phyloP scores from a whole-genome alignment of 306 rosid genomes.

The Glycine tomentella region DNA sequence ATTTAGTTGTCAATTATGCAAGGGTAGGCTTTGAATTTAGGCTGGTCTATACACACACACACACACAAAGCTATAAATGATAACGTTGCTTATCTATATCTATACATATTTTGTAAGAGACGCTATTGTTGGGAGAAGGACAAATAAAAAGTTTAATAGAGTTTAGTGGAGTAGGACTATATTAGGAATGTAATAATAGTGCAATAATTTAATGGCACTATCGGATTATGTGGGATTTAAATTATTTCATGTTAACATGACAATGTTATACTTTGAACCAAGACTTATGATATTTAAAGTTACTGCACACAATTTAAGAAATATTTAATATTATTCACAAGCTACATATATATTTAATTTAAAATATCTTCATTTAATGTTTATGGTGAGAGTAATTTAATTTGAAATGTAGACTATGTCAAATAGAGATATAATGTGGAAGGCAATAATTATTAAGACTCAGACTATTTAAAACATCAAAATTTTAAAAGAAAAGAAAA shows the following conservation, averaged over 20 bases:
- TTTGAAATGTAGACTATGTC: too few relatives aligned
- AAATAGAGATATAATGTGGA: too few relatives aligned
- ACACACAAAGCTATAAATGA: background rate
- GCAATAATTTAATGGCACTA: constrained; percentile 28
- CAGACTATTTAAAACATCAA: too few relatives aligned
- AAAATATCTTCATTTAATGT: too few relatives aligned
- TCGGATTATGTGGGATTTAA: background rate
- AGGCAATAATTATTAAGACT: too few relatives aligned
- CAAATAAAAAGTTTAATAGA: constrained; percentile 34
- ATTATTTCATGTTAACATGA: background rate
- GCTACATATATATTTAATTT: too few relatives aligned
- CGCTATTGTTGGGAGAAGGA: background rate
- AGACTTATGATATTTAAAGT: too few relatives aligned
- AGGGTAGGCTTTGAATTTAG: constrained; percentile 37
- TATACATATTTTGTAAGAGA: background rate
- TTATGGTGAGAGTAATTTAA: too few relatives aligned
- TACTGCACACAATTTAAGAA: too few relatives aligned
- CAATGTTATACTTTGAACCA: background rate
- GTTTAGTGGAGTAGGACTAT: constrained; percentile 31
- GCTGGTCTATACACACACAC: constrained; percentile 6
- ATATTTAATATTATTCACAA: too few relatives aligned
- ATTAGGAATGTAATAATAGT: constrained; percentile 30
- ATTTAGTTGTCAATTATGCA: constrained; percentile 39
- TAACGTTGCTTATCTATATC: background rate
- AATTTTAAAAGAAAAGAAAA: too few relatives aligned